phyloP scores from a whole-genome alignment of 768 basidiomycete genomes.

The Cystofilobasidium capitatum region DNA sequence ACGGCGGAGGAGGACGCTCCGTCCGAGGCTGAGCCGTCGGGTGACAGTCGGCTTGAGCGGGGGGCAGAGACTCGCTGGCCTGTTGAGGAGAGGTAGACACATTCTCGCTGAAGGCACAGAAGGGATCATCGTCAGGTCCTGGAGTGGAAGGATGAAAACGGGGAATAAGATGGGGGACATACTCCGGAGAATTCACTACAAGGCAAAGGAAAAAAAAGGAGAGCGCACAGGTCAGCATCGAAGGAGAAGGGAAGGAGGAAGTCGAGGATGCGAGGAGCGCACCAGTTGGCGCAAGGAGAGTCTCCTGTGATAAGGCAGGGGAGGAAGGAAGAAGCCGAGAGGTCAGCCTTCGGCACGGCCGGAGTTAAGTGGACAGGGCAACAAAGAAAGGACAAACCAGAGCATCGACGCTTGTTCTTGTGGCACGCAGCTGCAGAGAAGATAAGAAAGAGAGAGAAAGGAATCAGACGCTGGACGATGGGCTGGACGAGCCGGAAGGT shows the following conservation, averaged over 20 bases:
- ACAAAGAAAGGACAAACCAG: background rate
- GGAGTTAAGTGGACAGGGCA: background rate
- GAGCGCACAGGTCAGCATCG: background rate
- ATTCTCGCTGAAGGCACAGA: constrained; percentile 20
- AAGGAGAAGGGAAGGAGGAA: background rate
- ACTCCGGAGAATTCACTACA: constrained; percentile 22
- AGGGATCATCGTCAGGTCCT: background rate
- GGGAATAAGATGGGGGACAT: background rate
- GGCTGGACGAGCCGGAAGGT: background rate
- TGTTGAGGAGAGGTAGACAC: constrained; percentile 12
- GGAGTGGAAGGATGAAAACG: background rate
- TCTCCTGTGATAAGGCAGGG: background rate
- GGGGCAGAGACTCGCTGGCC: constrained; percentile 13
- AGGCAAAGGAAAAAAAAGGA: background rate
- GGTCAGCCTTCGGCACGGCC: background rate
- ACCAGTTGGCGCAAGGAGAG: constrained; percentile 23
- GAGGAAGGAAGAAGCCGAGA: background rate
- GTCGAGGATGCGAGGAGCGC: background rate
- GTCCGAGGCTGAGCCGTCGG: background rate
- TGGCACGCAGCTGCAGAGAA: constrained; percentile 15
- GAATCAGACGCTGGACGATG: background rate
- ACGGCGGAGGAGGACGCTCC: background rate
- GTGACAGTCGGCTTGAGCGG: background rate
- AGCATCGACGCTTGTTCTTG: constrained; percentile 23
- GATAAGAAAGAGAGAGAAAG: background rate